Percentiles rank a stretch among this genome's conserved stretches.
Evolutionary conservation across 257 asterid species (phyloP).

Genomic region (Ligustrum vulgare): DNA sequence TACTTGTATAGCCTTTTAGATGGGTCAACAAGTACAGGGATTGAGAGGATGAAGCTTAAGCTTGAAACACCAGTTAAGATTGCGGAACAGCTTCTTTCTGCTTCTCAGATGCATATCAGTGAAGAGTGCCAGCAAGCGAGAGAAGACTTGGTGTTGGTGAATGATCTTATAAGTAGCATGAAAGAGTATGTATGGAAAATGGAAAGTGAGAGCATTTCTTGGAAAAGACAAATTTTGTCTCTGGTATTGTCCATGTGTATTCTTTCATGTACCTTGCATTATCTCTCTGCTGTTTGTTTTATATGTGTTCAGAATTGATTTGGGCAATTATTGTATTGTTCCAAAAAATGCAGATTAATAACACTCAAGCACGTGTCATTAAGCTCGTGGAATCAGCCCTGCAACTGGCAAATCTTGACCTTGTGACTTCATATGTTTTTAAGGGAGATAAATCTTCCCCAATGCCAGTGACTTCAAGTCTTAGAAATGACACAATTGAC

Average conservation of each 20-base stretch:
- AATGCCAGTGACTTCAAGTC: constrained; percentile 65
- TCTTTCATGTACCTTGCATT: constrained; percentile 6
- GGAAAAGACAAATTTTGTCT: constrained; percentile 78
- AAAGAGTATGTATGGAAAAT: constrained; percentile 59
- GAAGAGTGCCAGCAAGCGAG: constrained; percentile 71
- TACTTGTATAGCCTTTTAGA: constrained; percentile 85
- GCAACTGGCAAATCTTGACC: constrained; percentile 78
- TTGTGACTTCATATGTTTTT: constrained; percentile 62
- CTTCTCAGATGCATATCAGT: constrained; percentile 72
- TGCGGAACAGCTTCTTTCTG: constrained; percentile 70
- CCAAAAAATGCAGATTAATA: constrained; percentile 64
- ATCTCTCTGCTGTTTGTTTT: constrained; percentile 18
- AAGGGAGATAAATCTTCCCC: constrained; percentile 69
- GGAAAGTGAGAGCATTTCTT: constrained; percentile 74
- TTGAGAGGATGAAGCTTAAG: constrained; percentile 87
- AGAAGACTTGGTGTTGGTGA: constrained; percentile 61
- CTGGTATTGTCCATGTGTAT: constrained; percentile 48
- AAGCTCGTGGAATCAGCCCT: constrained; percentile 79
- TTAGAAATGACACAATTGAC: constrained; percentile 64
- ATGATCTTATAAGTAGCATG: constrained; percentile 62
- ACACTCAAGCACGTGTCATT: constrained; percentile 63
- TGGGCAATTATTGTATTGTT: constrained; percentile 7
- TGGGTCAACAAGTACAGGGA: constrained; percentile 73
- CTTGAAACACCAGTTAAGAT: constrained; percentile 87
- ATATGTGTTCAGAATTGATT: constrained; percentile 10